phyloP scores from a whole-genome alignment of 768 basidiomycete genomes.

The Pulveroboletus sp. region DNA sequence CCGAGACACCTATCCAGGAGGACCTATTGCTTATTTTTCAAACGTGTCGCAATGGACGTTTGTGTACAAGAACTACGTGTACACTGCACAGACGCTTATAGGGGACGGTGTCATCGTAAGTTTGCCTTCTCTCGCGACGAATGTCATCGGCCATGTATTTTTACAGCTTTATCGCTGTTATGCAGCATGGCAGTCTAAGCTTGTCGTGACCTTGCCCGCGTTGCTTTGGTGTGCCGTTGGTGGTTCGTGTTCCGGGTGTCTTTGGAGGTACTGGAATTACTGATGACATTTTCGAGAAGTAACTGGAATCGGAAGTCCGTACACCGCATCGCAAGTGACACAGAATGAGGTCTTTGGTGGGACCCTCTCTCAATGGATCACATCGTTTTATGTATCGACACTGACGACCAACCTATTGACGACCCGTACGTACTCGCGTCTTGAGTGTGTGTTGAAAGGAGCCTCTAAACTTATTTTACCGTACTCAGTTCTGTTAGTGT shows the following conservation, averaged over 20 bases:
- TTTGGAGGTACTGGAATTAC: too few relatives aligned
- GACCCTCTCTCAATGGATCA: background rate
- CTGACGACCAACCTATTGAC: conserved; percentile 1
- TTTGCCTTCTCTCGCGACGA: background rate
- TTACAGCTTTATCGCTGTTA: background rate
- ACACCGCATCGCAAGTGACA: background rate
- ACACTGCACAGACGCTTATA: background rate
- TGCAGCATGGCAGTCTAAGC: background rate
- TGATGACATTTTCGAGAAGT: background rate
- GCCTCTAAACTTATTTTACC: too few relatives aligned
- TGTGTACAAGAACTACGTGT: background rate
- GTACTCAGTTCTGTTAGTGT: background rate
- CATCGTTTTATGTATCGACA: background rate
- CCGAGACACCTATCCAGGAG: background rate
- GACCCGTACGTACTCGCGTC: background rate
- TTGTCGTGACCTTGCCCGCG: background rate
- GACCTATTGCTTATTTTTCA: background rate
- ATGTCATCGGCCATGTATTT: too few relatives aligned
- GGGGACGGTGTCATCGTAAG: background rate
- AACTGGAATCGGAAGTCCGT: background rate
- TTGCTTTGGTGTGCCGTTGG: background rate
- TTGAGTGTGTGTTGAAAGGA: too few relatives aligned
- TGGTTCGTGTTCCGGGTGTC: background rate
- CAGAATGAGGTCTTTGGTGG: background rate
- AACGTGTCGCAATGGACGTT: background rate